These are phyloP conservation scores for Trichomonascus vanleenenianus DNA, from an alignment of 805 yeast genomes.

Conservation along the genomic window DNA sequence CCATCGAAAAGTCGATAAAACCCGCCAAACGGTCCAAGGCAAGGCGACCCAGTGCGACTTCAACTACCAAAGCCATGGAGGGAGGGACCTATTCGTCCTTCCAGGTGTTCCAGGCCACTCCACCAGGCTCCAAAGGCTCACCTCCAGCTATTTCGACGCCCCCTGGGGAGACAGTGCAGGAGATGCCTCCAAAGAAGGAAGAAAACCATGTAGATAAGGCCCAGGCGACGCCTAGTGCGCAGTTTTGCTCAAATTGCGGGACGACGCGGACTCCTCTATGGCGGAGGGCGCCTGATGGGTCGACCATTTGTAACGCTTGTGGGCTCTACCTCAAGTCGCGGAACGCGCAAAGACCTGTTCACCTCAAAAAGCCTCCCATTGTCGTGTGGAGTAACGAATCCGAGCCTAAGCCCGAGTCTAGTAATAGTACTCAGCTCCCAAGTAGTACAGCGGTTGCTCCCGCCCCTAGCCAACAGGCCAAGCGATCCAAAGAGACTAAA, in stretches of 20 bases:
- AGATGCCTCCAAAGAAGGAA: background rate
- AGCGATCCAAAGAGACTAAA: background rate
- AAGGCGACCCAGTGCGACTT: background rate
- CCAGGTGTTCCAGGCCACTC: slow-evolving; percentile 4
- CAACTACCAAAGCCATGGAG: background rate
- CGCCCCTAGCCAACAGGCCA: background rate
- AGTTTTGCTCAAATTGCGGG: slow-evolving; percentile 80
- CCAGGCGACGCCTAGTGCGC: slow-evolving; percentile 14
- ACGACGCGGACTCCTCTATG: slow-evolving; percentile 90
- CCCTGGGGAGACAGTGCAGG: background rate
- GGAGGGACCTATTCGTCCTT: slow-evolving; percentile 5
- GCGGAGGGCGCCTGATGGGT: slow-evolving; percentile 89
- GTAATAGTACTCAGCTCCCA: background rate
- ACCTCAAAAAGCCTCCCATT: slow-evolving; percentile 34
- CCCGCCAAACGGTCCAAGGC: background rate
- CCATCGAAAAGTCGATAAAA: background rate
- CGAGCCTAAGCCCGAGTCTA: background rate
- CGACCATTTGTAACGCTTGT: slow-evolving; percentile 93
- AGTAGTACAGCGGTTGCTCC: background rate
- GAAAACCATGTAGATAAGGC: background rate
- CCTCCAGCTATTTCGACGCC: background rate
- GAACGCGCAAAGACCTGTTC: slow-evolving; percentile 56
- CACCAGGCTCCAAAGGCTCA: background rate
- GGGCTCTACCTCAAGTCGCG: slow-evolving; percentile 68
- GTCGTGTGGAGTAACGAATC: background rate